phyloP scores from a whole-genome alignment of 169 alveolate species.

The Plasmodium knowlesi region DNA sequence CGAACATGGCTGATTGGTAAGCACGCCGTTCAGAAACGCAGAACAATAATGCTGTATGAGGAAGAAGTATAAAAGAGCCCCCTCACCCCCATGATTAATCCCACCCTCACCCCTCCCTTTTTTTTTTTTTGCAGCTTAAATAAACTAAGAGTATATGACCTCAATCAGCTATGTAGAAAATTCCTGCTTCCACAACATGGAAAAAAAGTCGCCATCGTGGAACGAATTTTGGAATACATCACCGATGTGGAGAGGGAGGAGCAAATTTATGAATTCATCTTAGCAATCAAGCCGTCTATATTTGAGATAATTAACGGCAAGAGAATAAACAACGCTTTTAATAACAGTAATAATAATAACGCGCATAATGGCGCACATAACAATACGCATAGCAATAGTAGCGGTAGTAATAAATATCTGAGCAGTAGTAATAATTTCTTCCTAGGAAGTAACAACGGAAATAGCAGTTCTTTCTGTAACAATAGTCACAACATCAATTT shows the following conservation, averaged over 20 bases:
- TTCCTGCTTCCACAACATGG: slow-evolving; percentile 72
- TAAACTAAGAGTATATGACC: slow-evolving; percentile 69
- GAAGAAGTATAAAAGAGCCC: background rate
- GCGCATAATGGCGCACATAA: background rate
- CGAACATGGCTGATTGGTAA: slow-evolving; percentile 68
- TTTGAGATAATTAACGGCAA: slow-evolving; percentile 37
- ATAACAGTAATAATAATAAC: background rate
- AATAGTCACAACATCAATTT: slow-evolving; percentile 1
- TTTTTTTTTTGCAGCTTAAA: slow-evolving; percentile 71
- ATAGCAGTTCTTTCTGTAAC: background rate
- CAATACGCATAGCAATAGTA: background rate
- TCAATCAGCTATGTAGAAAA: slow-evolving; percentile 65
- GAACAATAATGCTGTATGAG: background rate
- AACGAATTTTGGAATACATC: slow-evolving; percentile 68
- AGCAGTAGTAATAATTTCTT: background rate
- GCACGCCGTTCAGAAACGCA: background rate
- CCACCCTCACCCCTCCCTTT: too few species aligned
- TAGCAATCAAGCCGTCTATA: slow-evolving; percentile 58
- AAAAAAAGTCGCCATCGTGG: slow-evolving; percentile 52
- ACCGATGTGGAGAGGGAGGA: slow-evolving; percentile 70
- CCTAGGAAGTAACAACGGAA: background rate
- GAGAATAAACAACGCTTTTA: background rate
- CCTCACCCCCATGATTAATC: background rate
- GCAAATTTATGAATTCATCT: slow-evolving; percentile 56
- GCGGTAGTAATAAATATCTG: slow-evolving; percentile 10